These are phyloP conservation scores for Tubosaeta sp. DNA, from an alignment of 768 basidiomycete genomes.

Conservation along the genomic window DNA sequence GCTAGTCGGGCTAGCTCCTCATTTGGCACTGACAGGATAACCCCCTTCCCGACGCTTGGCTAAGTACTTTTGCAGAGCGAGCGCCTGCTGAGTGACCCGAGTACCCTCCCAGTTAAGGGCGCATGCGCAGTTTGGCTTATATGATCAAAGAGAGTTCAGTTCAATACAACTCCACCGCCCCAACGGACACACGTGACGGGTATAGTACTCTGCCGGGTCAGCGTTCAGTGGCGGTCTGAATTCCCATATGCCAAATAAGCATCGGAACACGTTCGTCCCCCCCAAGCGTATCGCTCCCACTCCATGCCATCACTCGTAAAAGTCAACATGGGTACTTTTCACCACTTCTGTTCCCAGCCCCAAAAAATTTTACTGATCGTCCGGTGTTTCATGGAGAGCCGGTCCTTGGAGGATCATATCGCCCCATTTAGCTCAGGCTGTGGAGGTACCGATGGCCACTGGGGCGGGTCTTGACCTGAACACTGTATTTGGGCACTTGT, in stretches of 20 bases:
- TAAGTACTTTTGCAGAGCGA: too few species aligned
- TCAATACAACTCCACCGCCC: too few species aligned
- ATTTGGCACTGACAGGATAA: slow-evolving; percentile 19
- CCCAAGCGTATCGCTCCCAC: not conserved
- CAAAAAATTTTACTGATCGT: not conserved
- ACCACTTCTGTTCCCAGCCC: slow-evolving; percentile 5
- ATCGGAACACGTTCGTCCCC: not conserved
- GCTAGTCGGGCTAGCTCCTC: too few species aligned
- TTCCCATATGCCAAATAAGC: not conserved
- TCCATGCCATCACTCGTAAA: not conserved
- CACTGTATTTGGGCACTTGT: not conserved
- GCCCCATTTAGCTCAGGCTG: not conserved
- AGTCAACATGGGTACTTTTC: too few species aligned
- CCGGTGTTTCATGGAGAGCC: slow-evolving; percentile 5
- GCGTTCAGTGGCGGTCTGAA: slow-evolving; percentile 8
- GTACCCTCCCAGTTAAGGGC: too few species aligned
- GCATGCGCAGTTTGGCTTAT: too few species aligned
- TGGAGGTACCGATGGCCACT: not conserved
- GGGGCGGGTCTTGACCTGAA: too few species aligned
- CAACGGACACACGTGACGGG: too few species aligned
- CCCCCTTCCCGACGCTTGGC: slow-evolving; percentile 6
- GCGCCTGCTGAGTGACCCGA: too few species aligned
- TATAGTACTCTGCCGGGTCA: too few species aligned
- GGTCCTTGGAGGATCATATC: slow-evolving; percentile 2
- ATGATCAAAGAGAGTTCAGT: too few species aligned